Percentiles rank a stretch among this genome's conserved stretches.
Conservation (phyloP, 2,329 filamentous ascomycete species). For the Dactylellina haptotyla region DNA sequence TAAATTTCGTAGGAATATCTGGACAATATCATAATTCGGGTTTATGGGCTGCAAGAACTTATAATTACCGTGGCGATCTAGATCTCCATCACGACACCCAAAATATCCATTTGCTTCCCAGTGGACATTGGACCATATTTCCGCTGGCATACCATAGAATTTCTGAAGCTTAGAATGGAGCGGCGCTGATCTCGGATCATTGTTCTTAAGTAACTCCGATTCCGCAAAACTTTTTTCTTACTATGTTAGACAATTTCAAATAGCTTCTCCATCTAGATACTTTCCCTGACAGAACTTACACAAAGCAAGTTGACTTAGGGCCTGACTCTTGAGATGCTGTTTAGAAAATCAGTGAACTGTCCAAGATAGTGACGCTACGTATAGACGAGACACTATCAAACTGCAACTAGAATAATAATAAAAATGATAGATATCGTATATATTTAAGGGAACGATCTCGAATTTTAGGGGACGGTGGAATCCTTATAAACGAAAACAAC, state of each 20-base stretch:
- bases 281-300: background rate
- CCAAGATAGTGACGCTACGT: no score
- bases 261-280: background rate
- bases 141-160: constrained; percentile 34
- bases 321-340: background rate
- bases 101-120: constrained; percentile 49
- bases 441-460: no score
- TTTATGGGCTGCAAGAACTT: no score
- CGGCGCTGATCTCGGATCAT: constrained; percentile 2
- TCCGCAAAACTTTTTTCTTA: constrained; percentile 9
- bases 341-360: no score
- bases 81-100: constrained; percentile 20
- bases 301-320: background rate
- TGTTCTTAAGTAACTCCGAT: constrained; percentile 10
- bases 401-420: no score
- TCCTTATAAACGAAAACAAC: background rate
- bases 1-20: no score
- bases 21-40: no score
- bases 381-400: no score
- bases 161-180: constrained; percentile 18
- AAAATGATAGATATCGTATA: no score
- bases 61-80: constrained; percentile 38
- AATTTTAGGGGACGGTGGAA: no score
- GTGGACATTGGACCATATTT: constrained; percentile 42
- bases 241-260: background rate